Evolutionary conservation across 106 monocot species (phyloP).

Genomic region (Phalaenopsis aphrodite): DNA sequence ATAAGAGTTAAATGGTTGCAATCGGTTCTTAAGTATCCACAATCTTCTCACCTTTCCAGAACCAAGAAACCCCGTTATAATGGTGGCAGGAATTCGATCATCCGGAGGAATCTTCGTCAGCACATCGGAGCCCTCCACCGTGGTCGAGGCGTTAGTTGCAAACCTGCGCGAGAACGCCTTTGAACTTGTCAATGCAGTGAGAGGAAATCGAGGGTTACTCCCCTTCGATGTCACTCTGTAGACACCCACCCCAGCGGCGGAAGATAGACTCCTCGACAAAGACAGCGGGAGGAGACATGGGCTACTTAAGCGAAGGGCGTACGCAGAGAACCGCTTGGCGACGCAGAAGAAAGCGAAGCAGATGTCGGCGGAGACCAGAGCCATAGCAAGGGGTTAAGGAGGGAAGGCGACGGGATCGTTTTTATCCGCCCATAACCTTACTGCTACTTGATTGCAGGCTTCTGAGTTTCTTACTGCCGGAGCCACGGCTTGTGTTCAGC

Average conservation of each 20-base stretch:
- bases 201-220: neutral
- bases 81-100: conserved; percentile 55
- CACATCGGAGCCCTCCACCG: conserved; percentile 30
- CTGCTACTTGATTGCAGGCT: no score
- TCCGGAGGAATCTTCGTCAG: conserved; percentile 47
- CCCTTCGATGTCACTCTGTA: neutral
- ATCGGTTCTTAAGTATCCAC: neutral
- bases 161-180: conserved; percentile 22
- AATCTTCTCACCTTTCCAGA: conserved; percentile 43
- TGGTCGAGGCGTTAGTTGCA: conserved; percentile 20
- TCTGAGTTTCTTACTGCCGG: no score
- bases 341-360: conserved; percentile 32
- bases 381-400: conserved; percentile 20
- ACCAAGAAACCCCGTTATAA: conserved; percentile 66
- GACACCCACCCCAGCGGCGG: neutral
- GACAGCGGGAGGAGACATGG: conserved; percentile 1
- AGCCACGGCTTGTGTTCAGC: no score
- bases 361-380: conserved; percentile 26
- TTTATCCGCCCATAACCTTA: no score
- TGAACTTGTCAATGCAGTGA: neutral
- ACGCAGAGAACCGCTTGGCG: conserved; percentile 12
- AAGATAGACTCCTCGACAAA: neutral
- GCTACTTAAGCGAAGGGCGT: neutral
- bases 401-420: neutral
- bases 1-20: neutral